Evolutionary conservation across 202 grass and related monocot species (phyloP).

Genomic region (Dendrocalamus latiflorus): DNA sequence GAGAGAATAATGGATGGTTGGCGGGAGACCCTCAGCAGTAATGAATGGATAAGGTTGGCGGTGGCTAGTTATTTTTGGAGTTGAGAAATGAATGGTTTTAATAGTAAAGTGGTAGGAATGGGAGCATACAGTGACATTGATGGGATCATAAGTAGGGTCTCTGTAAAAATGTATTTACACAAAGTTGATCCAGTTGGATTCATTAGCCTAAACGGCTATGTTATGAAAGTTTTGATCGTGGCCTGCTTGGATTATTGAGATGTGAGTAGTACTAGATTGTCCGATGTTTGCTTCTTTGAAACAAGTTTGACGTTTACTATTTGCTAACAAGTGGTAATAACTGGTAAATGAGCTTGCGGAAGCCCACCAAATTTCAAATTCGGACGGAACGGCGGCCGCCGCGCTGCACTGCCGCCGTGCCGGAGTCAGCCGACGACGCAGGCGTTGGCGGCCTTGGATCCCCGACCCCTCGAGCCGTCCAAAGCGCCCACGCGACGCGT

Average conservation of each 20-base stretch:
- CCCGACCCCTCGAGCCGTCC: too few relatives aligned
- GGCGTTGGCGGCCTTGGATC: too few relatives aligned
- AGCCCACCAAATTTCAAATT: background rate
- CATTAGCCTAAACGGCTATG: background rate
- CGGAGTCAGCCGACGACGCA: too few relatives aligned
- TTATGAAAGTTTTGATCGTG: background rate
- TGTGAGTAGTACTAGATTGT: background rate
- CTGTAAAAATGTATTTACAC: background rate
- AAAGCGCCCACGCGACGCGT: background rate
- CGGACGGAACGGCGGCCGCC: background rate
- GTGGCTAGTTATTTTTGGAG: too few relatives aligned
- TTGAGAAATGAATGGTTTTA: too few relatives aligned
- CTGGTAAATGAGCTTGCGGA: background rate
- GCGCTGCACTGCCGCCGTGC: background rate
- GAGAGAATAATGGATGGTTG: too few relatives aligned
- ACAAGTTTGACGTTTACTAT: background rate
- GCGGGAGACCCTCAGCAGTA: too few relatives aligned
- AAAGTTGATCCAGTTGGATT: background rate
- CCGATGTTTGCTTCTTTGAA: background rate
- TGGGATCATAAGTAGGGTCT: too few relatives aligned
- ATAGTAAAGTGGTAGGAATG: too few relatives aligned
- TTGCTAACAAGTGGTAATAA: background rate
- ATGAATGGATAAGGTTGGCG: too few relatives aligned
- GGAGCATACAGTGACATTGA: too few relatives aligned
- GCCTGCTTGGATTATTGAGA: background rate